Conservation (phyloP, 164 flowering plant genomes). For the Liriodendron chinense region DNA sequence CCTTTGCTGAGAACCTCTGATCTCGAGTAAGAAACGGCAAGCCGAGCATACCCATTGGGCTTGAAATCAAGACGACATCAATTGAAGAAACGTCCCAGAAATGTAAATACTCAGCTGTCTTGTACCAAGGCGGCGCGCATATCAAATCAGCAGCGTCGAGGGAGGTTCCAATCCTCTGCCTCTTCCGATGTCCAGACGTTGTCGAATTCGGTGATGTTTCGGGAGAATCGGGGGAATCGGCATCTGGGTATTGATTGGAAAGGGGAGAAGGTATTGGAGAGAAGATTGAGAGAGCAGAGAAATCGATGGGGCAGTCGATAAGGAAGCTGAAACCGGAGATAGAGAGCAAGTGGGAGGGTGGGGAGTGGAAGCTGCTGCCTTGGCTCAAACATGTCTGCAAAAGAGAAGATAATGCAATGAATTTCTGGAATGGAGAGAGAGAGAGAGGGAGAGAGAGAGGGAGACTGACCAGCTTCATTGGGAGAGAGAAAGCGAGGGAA, state of each 20-base stretch:
- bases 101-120: slow-evolving; percentile 51
- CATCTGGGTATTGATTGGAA: slow-evolving; percentile 6
- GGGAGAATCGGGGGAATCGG: slow-evolving; percentile 9
- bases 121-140: slow-evolving; percentile 69
- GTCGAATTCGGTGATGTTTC: background rate
- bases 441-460: background rate
- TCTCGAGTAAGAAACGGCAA: slow-evolving; percentile 72
- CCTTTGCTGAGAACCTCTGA: slow-evolving; percentile 71
- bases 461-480: slow-evolving; percentile 12
- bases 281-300: slow-evolving; percentile 68
- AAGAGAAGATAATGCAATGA: background rate
- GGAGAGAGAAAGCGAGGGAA: background rate
- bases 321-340: slow-evolving; percentile 58
- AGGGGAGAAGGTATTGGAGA: slow-evolving; percentile 49
- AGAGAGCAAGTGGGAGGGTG: slow-evolving; percentile 30
- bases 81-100: slow-evolving; percentile 66
- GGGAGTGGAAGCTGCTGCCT: slow-evolving; percentile 30
- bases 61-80: slow-evolving; percentile 76
- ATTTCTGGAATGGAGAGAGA: background rate
- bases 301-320: slow-evolving; percentile 83
- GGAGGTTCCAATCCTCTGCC: slow-evolving; percentile 34
- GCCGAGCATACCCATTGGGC: slow-evolving; percentile 88
- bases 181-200: slow-evolving; percentile 26
- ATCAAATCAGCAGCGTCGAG: slow-evolving; percentile 45
- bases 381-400: slow-evolving; percentile 49